Conservation (phyloP, 2,329 filamentous ascomycete genomes). For the Colletotrichum chrysophilum region DNA sequence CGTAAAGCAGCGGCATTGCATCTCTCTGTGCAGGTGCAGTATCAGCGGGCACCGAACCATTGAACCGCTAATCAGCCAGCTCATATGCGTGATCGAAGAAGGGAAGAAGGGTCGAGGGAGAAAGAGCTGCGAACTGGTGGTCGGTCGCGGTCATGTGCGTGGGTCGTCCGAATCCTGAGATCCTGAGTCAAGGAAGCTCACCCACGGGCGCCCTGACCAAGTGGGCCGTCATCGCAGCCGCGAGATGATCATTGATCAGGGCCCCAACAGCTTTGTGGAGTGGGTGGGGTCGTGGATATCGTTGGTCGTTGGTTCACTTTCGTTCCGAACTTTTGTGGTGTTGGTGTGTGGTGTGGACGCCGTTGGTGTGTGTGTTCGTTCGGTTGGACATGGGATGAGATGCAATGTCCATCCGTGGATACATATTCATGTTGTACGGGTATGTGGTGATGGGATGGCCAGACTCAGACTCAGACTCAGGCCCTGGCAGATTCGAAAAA, state of each 20-base stretch:
- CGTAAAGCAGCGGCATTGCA: background rate
- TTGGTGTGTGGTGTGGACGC: background rate
- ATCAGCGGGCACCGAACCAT: background rate
- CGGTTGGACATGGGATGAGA: background rate
- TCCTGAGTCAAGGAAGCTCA: background rate
- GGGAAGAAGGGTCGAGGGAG: background rate
- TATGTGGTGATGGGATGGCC: background rate
- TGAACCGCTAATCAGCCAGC: background rate
- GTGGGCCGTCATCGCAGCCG: background rate
- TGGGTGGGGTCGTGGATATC: background rate
- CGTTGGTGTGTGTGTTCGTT: background rate
- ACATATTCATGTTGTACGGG: background rate
- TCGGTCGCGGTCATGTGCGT: background rate
- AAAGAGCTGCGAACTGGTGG: background rate
- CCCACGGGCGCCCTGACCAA: background rate
- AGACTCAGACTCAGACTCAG: background rate
- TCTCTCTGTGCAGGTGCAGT: background rate
- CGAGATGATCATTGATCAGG: conserved; percentile 10
- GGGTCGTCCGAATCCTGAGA: background rate
- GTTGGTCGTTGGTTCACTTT: background rate
- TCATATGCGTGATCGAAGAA: background rate
- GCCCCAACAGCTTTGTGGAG: background rate
- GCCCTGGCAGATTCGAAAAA: background rate
- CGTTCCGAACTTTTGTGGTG: background rate
- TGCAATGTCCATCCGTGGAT: background rate